A percentile compares a stretch with the other conserved stretches of the same genome.
These are phyloP conservation scores for Xylariaceae sp. DNA, from an alignment of 2,329 filamentous ascomycete genomes.

Conservation along the genomic window DNA sequence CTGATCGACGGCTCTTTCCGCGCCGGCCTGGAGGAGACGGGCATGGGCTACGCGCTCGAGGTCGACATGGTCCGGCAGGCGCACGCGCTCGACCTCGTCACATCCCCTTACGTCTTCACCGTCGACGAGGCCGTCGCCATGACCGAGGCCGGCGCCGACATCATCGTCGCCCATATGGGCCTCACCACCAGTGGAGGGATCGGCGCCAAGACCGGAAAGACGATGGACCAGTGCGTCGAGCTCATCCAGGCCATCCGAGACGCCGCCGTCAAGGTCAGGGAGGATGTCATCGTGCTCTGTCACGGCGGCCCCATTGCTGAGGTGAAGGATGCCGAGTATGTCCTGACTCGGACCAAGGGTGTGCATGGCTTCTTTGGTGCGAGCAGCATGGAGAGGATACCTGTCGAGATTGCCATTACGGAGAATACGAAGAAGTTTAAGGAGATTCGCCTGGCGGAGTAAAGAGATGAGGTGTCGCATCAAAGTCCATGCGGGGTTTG, in stretches of 20 bases:
- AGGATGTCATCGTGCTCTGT: conserved; percentile 61
- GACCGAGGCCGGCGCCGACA: conserved; percentile 59
- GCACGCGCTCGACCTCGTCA: conserved; percentile 54
- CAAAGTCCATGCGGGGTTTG: too few species aligned
- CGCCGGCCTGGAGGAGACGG: conserved; percentile 63
- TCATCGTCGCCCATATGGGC: conserved; percentile 64
- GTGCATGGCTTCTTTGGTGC: conserved; percentile 70
- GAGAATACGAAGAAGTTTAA: conserved; percentile 35
- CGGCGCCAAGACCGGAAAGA: conserved; percentile 56
- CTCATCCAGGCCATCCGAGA: conserved; percentile 60
- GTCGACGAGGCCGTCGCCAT: conserved; percentile 56
- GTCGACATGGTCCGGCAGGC: conserved; percentile 62
- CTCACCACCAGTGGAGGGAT: conserved; percentile 60
- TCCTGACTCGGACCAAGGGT: conserved; percentile 54
- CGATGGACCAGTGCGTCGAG: conserved; percentile 57
- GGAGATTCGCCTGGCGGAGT: conserved; percentile 19
- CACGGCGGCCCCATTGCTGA: conserved; percentile 64
- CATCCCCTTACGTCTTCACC: conserved; percentile 65
- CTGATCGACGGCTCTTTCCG: conserved; percentile 64
- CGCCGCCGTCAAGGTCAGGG: conserved; percentile 48
- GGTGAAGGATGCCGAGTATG: conserved; percentile 57
- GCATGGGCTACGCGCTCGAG: conserved; percentile 62
- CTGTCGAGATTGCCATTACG: conserved; percentile 61
- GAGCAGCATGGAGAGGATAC: conserved; percentile 63
- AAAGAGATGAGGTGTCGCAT: background rate